Conservation (phyloP, 2,329 filamentous ascomycete species). For the Aspergillus sp. region DNA sequence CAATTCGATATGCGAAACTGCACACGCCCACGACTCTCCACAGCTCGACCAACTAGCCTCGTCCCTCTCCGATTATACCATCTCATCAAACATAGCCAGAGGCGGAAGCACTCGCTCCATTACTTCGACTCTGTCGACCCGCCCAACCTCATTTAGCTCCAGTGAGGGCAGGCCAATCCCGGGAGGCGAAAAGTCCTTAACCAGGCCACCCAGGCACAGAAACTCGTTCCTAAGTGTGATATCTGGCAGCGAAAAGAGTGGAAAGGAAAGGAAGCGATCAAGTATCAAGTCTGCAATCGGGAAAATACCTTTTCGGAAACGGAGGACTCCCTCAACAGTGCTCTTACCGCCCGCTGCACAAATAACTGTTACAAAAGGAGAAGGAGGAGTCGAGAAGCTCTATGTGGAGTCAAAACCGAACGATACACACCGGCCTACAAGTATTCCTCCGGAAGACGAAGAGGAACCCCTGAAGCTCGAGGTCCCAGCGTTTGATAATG, state of each 20-base stretch:
- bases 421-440: background rate
- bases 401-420: slow-evolving; percentile 27
- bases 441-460: slow-evolving; percentile 15
- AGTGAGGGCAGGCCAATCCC: slow-evolving; percentile 29
- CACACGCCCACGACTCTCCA: slow-evolving; percentile 24
- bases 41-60: slow-evolving; percentile 31
- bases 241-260: slow-evolving; percentile 28
- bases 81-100: slow-evolving; percentile 30
- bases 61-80: slow-evolving; percentile 33
- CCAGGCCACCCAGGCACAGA: slow-evolving; percentile 18
- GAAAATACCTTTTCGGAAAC: slow-evolving; percentile 38
- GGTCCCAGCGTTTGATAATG: slow-evolving; percentile 37
- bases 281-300: slow-evolving; percentile 37
- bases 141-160: slow-evolving; percentile 41
- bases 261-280: slow-evolving; percentile 30
- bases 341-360: slow-evolving; percentile 30
- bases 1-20: slow-evolving; percentile 30
- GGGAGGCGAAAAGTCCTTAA: slow-evolving; percentile 18
- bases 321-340: slow-evolving; percentile 29
- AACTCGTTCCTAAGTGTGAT: slow-evolving; percentile 30
- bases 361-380: slow-evolving; percentile 26
- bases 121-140: slow-evolving; percentile 37
- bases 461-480: slow-evolving; percentile 27
- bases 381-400: slow-evolving; percentile 35
- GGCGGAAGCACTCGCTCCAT: slow-evolving; percentile 38